Evolutionary conservation across 2,329 filamentous ascomycete genomes (phyloP).

Genomic region (Byssothecium circinans): DNA sequence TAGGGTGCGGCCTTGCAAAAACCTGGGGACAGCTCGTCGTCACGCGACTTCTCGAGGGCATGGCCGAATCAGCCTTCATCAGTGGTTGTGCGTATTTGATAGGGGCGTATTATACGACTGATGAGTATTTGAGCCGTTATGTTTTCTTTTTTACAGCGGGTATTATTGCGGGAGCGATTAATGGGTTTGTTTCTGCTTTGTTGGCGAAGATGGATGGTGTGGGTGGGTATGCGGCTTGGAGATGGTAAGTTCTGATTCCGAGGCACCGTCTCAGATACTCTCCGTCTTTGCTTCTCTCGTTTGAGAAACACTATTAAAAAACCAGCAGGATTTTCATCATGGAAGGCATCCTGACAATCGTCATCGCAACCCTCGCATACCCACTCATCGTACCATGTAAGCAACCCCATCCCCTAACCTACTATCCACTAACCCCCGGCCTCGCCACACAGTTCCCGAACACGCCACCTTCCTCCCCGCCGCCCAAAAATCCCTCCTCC

Average conservation of each 20-base stretch:
- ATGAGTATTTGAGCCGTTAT: conserved; percentile 55
- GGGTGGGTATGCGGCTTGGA: conserved; percentile 26
- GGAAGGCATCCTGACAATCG: conserved; percentile 57
- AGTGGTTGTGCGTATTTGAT: conserved; percentile 34
- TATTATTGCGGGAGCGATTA: conserved; percentile 59
- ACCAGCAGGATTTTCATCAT: conserved; percentile 63
- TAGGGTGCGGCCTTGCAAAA: conserved; percentile 35
- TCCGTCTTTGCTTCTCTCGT: neutral
- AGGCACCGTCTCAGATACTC: too few relatives aligned
- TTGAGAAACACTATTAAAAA: too few relatives aligned
- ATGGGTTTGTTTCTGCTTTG: conserved; percentile 55
- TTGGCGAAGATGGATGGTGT: conserved; percentile 34
- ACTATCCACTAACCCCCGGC: too few relatives aligned
- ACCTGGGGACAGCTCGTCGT: conserved; percentile 31
- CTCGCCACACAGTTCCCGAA: too few relatives aligned
- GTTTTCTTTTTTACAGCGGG: conserved; percentile 58
- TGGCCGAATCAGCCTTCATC: conserved; percentile 35
- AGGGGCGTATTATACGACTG: conserved; percentile 51
- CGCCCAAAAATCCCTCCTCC: conserved; percentile 55
- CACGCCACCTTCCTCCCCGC: conserved; percentile 54
- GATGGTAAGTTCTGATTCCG: conserved; percentile 25
- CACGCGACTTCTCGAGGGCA: conserved; percentile 34
- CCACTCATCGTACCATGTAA: conserved; percentile 55
- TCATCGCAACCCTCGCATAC: conserved; percentile 51
- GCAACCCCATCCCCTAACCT: too few relatives aligned